phyloP scores from a whole-genome alignment of 371 early-diverging fungal species.

The Mortierella sp. region DNA sequence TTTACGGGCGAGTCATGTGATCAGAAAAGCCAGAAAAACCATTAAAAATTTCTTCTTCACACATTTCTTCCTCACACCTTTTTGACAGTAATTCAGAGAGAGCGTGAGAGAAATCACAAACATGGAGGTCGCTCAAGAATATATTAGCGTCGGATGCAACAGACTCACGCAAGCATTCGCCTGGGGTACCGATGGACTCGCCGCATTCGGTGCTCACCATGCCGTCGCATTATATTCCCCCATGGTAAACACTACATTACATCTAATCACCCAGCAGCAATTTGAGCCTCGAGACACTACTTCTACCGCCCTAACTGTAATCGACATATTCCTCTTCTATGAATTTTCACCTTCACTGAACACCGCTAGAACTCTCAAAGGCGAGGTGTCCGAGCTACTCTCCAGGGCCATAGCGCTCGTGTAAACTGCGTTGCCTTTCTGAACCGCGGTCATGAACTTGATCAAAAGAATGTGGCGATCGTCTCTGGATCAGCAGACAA shows the following conservation, averaged over 20 bases:
- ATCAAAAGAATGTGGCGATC: conserved; percentile 72
- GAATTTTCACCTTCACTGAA: not conserved
- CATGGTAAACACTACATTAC: conserved; percentile 59
- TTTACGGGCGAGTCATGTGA: too few relatives aligned
- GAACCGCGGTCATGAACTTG: conserved; percentile 67
- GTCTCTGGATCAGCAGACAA: conserved; percentile 89
- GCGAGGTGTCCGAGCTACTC: conserved; percentile 72
- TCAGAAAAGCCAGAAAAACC: too few relatives aligned
- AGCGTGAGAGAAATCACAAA: not conserved
- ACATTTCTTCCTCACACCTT: too few relatives aligned
- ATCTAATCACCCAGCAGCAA: not conserved
- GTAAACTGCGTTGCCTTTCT: conserved; percentile 87
- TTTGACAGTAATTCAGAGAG: not conserved
- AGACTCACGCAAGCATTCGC: conserved; percentile 75
- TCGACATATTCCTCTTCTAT: not conserved
- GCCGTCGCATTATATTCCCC: conserved; percentile 83
- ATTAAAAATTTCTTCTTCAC: too few relatives aligned
- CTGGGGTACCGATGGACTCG: conserved; percentile 73
- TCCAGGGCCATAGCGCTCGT: conserved; percentile 84
- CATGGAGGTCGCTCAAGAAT: conserved; percentile 66
- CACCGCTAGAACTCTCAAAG: conserved; percentile 60
- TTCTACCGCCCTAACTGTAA: not conserved
- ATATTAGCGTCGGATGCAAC: conserved; percentile 79
- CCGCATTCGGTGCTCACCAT: conserved; percentile 83
- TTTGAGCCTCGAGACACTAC: not conserved